phyloP scores from a whole-genome alignment of 148 eudicot genomes.

The Rhododendron vialii region DNA sequence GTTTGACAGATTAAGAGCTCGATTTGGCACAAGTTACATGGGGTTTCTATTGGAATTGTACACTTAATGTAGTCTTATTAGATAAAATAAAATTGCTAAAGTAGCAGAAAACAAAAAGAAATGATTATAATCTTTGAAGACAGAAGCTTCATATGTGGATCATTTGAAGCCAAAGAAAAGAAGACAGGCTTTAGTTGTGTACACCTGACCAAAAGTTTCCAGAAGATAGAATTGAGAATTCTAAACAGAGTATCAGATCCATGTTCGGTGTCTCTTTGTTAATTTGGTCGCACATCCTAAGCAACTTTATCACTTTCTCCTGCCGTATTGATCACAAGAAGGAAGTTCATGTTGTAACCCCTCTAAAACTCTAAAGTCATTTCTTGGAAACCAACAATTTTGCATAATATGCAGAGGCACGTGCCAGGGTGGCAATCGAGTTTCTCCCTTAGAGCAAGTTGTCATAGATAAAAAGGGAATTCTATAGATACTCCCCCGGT shows the following conservation, averaged over 20 bases:
- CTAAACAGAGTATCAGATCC: not conserved
- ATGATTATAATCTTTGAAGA: not conserved
- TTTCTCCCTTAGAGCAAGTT: not conserved
- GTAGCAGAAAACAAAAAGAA: not conserved
- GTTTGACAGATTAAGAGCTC: not conserved
- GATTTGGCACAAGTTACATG: not conserved
- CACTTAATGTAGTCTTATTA: not conserved
- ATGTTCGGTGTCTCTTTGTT: not conserved
- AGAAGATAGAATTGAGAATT: not conserved
- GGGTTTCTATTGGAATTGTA: not conserved
- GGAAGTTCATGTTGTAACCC: not conserved
- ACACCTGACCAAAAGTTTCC: not conserved
- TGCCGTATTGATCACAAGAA: not conserved
- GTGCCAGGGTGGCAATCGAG: not conserved
- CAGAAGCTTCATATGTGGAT: not conserved
- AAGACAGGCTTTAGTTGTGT: not conserved
- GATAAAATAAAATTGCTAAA: not conserved
- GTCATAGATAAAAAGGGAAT: not conserved
- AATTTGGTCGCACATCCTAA: not conserved
- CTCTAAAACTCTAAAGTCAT: not conserved
- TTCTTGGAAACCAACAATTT: not conserved
- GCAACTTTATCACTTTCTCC: not conserved
- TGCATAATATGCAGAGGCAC: not conserved
- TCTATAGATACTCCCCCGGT: not conserved
- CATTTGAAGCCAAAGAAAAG: not conserved